Percentiles rank a stretch among this genome's conserved stretches.
These are phyloP conservation scores for Tetrapyrgos nigripes DNA, from an alignment of 1,284 basidiomycete species.

Conservation along the genomic window DNA sequence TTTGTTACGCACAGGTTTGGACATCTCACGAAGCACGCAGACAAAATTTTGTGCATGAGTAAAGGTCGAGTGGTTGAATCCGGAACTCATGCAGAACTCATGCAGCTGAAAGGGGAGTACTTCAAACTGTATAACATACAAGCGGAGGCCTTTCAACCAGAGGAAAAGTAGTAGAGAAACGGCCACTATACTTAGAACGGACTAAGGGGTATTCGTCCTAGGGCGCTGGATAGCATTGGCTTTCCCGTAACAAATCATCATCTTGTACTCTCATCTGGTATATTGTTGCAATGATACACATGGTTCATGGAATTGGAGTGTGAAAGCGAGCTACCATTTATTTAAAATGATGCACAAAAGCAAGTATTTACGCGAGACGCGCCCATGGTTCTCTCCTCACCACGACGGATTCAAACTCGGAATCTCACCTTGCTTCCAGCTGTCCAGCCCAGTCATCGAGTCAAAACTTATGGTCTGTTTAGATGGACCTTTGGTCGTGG, in stretches of 20 bases:
- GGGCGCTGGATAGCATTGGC: too few relatives aligned
- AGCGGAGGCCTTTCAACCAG: constrained; percentile 51
- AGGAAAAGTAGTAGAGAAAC: not conserved
- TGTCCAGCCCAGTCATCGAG: not conserved
- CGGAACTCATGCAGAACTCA: constrained; percentile 58
- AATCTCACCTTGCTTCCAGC: not conserved
- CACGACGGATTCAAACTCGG: not conserved
- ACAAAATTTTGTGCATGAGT: constrained; percentile 71
- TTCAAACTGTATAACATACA: constrained; percentile 61
- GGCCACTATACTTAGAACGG: too few relatives aligned
- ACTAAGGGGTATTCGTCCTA: too few relatives aligned
- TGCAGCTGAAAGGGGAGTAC: constrained; percentile 56
- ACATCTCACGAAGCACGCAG: constrained; percentile 67
- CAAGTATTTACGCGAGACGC: too few relatives aligned
- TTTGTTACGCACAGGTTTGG: constrained; percentile 77
- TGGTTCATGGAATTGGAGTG: too few relatives aligned
- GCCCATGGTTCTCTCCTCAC: not conserved
- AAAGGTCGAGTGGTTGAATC: constrained; percentile 58
- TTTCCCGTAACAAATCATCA: too few relatives aligned
- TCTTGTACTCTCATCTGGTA: too few relatives aligned
- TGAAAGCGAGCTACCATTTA: too few relatives aligned
- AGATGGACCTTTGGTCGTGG: constrained; percentile 68
- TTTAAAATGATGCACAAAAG: too few relatives aligned
- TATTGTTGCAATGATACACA: too few relatives aligned
- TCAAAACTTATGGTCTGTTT: constrained; percentile 39